Conservation (phyloP, 2,329 filamentous ascomycete genomes). For the Aspergillus sp. region DNA sequence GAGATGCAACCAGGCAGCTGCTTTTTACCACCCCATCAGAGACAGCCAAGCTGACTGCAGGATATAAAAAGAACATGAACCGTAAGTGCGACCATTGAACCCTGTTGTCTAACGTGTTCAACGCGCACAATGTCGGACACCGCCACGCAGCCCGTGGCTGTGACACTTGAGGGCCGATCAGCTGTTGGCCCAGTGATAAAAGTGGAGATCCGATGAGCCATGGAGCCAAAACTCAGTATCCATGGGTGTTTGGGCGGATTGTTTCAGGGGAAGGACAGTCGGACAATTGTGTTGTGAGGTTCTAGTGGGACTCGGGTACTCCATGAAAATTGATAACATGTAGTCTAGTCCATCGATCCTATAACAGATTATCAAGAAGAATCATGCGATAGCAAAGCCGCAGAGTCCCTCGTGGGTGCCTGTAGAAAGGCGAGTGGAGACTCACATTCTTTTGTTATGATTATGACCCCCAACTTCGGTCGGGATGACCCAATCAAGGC, state of each 20-base stretch:
- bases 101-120: background rate
- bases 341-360: background rate
- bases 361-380: too few relatives aligned
- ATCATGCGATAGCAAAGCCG: too few relatives aligned
- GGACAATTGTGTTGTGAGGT: background rate
- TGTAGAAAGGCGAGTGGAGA: background rate
- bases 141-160: constrained; percentile 18
- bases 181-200: constrained; percentile 23
- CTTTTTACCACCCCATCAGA: constrained; percentile 5
- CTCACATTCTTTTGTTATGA: constrained; percentile 4
- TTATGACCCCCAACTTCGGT: background rate
- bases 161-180: constrained; percentile 5
- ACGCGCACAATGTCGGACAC: constrained; percentile 1
- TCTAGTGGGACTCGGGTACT: background rate
- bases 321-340: background rate
- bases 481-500: background rate
- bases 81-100: background rate
- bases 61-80: constrained; percentile 16
- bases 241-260: constrained; percentile 4
- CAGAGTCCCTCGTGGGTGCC: background rate
- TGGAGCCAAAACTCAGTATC: constrained; percentile 14
- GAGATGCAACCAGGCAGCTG: background rate
- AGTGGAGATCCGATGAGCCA: constrained; percentile 13
- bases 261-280: constrained; percentile 13
- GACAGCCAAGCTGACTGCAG: background rate